A percentile compares a stretch with the other conserved stretches of the same genome.
These are phyloP conservation scores for Pythium aristosporum DNA, from an alignment of 352 stramenopile species.

Conservation along the genomic window DNA sequence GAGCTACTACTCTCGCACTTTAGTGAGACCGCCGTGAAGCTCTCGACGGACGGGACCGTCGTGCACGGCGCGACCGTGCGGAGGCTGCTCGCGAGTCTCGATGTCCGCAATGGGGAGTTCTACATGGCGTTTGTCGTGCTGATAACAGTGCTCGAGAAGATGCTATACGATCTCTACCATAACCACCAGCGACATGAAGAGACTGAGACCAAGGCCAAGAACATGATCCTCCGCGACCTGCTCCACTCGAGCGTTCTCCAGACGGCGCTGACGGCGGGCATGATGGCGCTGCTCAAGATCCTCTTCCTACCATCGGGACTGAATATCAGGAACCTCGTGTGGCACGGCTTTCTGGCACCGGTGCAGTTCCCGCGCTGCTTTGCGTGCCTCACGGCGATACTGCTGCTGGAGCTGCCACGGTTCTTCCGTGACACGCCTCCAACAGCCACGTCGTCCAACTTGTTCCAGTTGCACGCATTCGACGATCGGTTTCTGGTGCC, in stretches of 20 bases:
- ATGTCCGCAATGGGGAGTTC: slow-evolving; percentile 36
- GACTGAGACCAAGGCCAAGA: slow-evolving; percentile 37
- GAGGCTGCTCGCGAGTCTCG: slow-evolving; percentile 29
- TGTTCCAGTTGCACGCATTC: slow-evolving; percentile 31
- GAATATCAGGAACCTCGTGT: slow-evolving; percentile 70
- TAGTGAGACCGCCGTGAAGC: neutral
- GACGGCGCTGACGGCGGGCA: slow-evolving; percentile 31
- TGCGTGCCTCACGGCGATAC: slow-evolving; percentile 43
- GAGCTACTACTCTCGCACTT: slow-evolving; percentile 2
- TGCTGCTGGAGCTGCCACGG: slow-evolving; percentile 43
- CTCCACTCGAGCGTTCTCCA: slow-evolving; percentile 45
- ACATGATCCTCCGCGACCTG: slow-evolving; percentile 68
- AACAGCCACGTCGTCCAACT: slow-evolving; percentile 4
- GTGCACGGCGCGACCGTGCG: slow-evolving; percentile 31
- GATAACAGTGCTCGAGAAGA: slow-evolving; percentile 62
- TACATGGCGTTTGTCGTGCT: slow-evolving; percentile 56
- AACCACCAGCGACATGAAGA: slow-evolving; percentile 15
- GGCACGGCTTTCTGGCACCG: slow-evolving; percentile 62
- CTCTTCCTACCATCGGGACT: slow-evolving; percentile 61
- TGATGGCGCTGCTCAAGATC: slow-evolving; percentile 48
- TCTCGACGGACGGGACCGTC: slow-evolving; percentile 23
- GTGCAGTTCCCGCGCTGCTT: slow-evolving; percentile 58
- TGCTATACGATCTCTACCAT: slow-evolving; percentile 55
- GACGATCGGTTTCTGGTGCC: slow-evolving; percentile 23
- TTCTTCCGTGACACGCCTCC: neutral